Percentiles rank a stretch among this genome's conserved stretches.
Evolutionary conservation across 1,284 basidiomycete genomes (phyloP).

Genomic region (Puccinia polysora): DNA sequence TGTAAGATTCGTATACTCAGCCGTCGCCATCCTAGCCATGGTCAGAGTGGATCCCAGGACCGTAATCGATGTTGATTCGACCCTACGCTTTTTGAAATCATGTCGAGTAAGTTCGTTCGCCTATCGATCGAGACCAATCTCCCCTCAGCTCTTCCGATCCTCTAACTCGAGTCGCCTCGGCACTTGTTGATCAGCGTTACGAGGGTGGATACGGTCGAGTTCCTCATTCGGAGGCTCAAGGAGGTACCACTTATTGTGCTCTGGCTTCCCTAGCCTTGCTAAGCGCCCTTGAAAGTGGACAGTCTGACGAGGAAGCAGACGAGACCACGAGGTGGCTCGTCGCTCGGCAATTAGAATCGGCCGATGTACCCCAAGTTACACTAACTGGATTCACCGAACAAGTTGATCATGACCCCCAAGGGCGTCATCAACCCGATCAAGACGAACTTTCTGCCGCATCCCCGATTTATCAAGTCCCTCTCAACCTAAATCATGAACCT

Average conservation of each 20-base stretch:
- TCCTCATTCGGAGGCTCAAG: slow-evolving; percentile 76
- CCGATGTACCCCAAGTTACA: neutral
- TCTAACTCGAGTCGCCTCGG: no score
- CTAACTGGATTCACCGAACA: no score
- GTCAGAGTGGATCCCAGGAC: slow-evolving; percentile 65
- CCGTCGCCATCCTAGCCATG: slow-evolving; percentile 73
- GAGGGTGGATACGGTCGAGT: slow-evolving; percentile 87
- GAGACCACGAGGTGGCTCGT: slow-evolving; percentile 70
- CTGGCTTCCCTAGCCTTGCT: slow-evolving; percentile 69
- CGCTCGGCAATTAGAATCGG: slow-evolving; percentile 24
- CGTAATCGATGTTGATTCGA: slow-evolving; percentile 63
- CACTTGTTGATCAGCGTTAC: slow-evolving; percentile 62
- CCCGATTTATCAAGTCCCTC: neutral
- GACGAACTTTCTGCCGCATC: neutral
- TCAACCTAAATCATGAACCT: slow-evolving; percentile 36
- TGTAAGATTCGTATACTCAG: slow-evolving; percentile 79
- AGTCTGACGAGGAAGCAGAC: slow-evolving; percentile 57
- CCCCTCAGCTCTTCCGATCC: slow-evolving; percentile 13
- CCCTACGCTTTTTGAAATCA: slow-evolving; percentile 61
- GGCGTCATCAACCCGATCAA: neutral
- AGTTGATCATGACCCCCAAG: neutral
- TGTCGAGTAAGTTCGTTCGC: neutral
- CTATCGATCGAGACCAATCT: neutral
- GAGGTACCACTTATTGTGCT: slow-evolving; percentile 89
- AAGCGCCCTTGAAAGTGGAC: slow-evolving; percentile 46